Conservation (phyloP, 768 basidiomycete species). For the Pulveroboletus sp. region DNA sequence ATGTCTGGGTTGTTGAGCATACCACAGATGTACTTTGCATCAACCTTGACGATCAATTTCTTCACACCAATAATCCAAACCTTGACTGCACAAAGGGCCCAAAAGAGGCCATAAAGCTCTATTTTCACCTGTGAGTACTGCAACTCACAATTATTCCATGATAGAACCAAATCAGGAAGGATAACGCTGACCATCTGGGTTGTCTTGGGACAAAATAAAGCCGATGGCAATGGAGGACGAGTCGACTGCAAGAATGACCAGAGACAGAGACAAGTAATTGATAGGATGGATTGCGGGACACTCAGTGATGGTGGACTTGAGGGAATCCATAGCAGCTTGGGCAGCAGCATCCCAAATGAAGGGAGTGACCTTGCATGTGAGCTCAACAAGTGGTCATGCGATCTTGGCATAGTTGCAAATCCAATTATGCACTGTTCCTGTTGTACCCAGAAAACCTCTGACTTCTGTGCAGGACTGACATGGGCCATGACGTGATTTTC, state of each 20-base stretch:
- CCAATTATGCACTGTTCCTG: constrained; percentile 26
- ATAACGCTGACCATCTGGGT: constrained; percentile 8
- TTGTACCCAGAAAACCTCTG: constrained; percentile 27
- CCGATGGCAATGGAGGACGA: constrained; percentile 34
- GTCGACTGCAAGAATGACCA: constrained; percentile 22
- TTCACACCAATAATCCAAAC: no score
- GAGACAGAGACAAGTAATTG: constrained; percentile 2
- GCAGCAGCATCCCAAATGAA: constrained; percentile 15
- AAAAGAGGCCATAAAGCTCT: no score
- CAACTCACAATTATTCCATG: constrained; percentile 24
- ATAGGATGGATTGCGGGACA: no score
- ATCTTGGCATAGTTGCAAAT: constrained; percentile 28
- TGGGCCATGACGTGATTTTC: constrained; percentile 33
- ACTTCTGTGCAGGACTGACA: constrained; percentile 15
- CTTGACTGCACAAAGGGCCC: no score
- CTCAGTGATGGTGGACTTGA: no score
- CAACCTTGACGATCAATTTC: no score
- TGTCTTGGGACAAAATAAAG: constrained; percentile 29
- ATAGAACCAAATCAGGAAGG: constrained; percentile 39
- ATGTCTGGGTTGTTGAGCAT: no score
- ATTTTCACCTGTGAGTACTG: no score
- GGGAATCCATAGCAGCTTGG: not conserved
- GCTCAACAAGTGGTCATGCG: constrained; percentile 22
- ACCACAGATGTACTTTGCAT: no score
- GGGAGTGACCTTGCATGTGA: constrained; percentile 22